Base-by-base conservation (phyloP, 768 basidiomycete species). In the Tulasnella calospora region DNA sequence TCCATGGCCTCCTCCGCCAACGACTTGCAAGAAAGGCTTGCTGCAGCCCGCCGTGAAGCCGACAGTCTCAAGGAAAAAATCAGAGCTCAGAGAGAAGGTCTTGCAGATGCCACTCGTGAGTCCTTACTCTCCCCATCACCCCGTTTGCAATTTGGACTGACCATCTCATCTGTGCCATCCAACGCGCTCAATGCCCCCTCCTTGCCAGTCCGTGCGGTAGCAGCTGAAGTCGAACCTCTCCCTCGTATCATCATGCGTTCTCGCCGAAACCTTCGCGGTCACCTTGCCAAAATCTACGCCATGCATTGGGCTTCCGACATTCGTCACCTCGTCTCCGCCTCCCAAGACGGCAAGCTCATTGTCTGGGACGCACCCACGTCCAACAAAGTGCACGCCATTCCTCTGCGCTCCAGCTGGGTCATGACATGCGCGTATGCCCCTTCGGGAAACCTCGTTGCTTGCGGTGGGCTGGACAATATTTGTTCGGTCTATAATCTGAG, bases 331-430 rank as follows among this genome's bases (percentile, higher is more conserved):
- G 97, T 99, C 46, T 99, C 98, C 21, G 97, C 97, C n/a, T 99
- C 97, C 2, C 97, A 99, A 84, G 97, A 99, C 83, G 97, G 97
- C 75, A 99, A 99, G 85, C 90, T 99, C 79, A 99, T 99, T 83
- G 97, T 99, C 76, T 99, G 97, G 97, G 97, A 99, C 85, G 97
- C 97, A 73, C 99, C 99, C 86, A 99, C 97, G n/a, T 98, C 96
- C 79, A 99, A 99, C 89, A 99, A 99, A 88, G 97, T 99, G 79
- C 98, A 99, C 83, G 97, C 97, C 81, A 99, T 99, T 84, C 97
- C 97, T 73, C 88, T 99, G 71, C 92, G 97, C 74, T 98, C 96
- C 70, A 95, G 94, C 83, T 99, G 97, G 97, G 97, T 99, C 86
- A 99, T 99, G 97, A 99, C 97, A 74, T 99, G 97, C 84, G 97